phyloP scores from a whole-genome alignment of 306 rosid species.

The Vigna radiata region DNA sequence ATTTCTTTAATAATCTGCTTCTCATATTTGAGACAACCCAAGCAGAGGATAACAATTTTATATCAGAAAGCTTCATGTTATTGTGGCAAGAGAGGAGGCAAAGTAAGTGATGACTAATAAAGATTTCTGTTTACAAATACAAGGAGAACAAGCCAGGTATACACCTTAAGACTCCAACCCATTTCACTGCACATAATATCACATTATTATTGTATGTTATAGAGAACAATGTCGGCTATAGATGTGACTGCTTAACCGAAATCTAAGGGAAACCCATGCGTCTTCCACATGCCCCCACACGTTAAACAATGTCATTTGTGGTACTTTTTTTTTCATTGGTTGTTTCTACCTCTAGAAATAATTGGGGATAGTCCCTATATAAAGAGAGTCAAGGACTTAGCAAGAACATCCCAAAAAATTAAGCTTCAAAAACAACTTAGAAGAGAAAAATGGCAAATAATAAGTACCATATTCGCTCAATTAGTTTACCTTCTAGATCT shows the following conservation, averaged over 20 bases:
- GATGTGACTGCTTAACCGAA: conserved; percentile 49
- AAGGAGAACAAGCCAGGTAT: conserved; percentile 38
- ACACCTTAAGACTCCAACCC: conserved; percentile 29
- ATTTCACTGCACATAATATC: not conserved
- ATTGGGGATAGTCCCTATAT: conserved; percentile 21
- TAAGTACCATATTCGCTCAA: conserved; percentile 59
- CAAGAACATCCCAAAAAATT: conserved; percentile 23
- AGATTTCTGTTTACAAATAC: conserved; percentile 36
- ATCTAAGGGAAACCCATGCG: conserved; percentile 45
- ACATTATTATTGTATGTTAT: not conserved
- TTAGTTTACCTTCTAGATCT: conserved; percentile 73
- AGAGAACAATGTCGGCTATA: conserved; percentile 43
- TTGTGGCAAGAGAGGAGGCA: conserved; percentile 61
- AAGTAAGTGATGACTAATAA: conserved; percentile 45
- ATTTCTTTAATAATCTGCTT: conserved; percentile 40
- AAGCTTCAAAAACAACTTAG: not conserved
- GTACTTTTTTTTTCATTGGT: not conserved
- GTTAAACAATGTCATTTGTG: not conserved
- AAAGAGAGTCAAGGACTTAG: conserved; percentile 6
- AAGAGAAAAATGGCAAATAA: conserved; percentile 56
- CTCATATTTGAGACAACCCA: conserved; percentile 35
- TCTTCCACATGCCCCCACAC: conserved; percentile 53
- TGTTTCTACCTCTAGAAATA: not conserved
- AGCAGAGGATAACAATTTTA: conserved; percentile 3
- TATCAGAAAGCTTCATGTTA: conserved; percentile 28